A percentile compares a stretch with the other conserved stretches of the same genome.
These are phyloP conservation scores for Fusarium oligoseptatum DNA, from an alignment of 2,329 filamentous ascomycete genomes.

Conservation along the genomic window DNA sequence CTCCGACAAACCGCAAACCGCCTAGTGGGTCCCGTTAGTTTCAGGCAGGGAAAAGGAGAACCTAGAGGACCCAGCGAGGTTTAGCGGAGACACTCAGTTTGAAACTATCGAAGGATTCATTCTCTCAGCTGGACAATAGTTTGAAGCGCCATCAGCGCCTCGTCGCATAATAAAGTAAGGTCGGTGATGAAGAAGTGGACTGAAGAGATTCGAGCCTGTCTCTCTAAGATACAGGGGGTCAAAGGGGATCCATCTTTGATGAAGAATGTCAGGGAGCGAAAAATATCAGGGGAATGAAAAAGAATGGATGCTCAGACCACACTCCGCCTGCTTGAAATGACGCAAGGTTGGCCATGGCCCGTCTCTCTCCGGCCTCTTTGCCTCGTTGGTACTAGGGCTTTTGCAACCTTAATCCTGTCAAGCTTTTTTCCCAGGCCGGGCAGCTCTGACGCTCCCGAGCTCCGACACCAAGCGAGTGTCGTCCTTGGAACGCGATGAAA, in stretches of 20 bases:
- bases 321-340: neutral
- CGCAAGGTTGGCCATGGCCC: neutral
- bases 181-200: neutral
- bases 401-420: slow-evolving; percentile 5
- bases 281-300: neutral
- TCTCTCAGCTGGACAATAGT: slow-evolving; percentile 1
- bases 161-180: neutral
- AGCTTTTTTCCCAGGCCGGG: neutral
- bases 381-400: neutral
- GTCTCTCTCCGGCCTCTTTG: neutral
- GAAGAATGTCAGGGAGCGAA: neutral
- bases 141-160: neutral
- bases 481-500: neutral
- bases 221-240: neutral
- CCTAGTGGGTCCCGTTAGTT: neutral
- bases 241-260: neutral
- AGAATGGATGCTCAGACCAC: neutral
- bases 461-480: neutral
- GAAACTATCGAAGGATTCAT: slow-evolving; percentile 4
- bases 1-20: slow-evolving; percentile 1
- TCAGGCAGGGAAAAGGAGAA: slow-evolving; percentile 4
- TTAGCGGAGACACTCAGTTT: neutral
- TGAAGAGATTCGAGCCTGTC: neutral
- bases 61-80: neutral
- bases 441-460: neutral